Evolutionary conservation across 2,329 filamentous ascomycete species (phyloP).

Genomic region (Sclerotinia nivalis): DNA sequence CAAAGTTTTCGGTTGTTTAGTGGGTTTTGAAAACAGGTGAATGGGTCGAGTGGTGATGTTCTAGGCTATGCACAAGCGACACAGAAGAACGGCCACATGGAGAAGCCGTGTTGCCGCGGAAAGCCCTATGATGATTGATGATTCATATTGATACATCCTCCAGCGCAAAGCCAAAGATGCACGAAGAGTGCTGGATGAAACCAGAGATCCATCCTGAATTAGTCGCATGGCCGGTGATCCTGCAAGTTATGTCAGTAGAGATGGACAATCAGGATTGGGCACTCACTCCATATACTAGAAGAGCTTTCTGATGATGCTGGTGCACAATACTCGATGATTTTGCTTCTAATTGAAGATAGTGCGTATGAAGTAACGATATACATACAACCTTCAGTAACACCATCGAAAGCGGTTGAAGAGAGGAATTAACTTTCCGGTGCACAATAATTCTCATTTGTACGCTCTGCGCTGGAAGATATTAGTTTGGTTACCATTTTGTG

Average conservation of each 20-base stretch:
- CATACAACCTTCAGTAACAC: constrained; percentile 2
- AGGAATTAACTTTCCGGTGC: too few species aligned
- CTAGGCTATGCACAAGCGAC: too few species aligned
- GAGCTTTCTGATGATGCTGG: constrained; percentile 66
- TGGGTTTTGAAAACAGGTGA: too few species aligned
- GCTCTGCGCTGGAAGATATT: too few species aligned
- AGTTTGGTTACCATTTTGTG: too few species aligned
- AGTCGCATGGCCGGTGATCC: not conserved
- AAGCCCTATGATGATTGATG: not conserved
- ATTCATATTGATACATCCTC: not conserved
- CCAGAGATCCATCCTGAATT: not conserved
- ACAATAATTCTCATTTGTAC: too few species aligned
- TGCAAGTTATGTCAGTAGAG: not conserved
- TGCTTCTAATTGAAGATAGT: constrained; percentile 65
- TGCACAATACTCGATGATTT: constrained; percentile 72
- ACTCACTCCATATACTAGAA: constrained; percentile 39
- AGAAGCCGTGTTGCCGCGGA: constrained; percentile 49
- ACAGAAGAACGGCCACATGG: constrained; percentile 37
- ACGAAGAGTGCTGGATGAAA: too few species aligned
- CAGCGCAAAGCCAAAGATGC: too few species aligned
- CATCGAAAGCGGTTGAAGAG: not conserved
- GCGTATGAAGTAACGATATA: constrained; percentile 50
- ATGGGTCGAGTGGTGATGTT: too few species aligned
- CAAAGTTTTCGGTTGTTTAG: too few species aligned
- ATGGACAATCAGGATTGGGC: not conserved